Evolutionary conservation across 768 basidiomycete genomes (phyloP), one percentile per base, ranked within the genome.

Genomic region (Mycena leptocephala): DNA sequence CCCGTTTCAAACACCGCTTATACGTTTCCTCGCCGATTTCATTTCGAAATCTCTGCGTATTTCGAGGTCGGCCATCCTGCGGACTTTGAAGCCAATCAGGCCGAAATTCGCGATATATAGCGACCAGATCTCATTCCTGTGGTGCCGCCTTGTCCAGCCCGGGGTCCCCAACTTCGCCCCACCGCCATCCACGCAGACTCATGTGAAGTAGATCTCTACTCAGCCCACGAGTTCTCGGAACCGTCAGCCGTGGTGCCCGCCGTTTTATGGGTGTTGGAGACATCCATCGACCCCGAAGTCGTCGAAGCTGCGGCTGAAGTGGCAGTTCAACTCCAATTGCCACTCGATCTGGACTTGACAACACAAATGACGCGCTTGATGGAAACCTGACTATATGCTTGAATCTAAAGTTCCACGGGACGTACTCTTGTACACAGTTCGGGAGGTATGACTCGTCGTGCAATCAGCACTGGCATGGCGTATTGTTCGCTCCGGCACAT

Each of bases 1-100:
- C 1, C 68, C 68, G 1, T 70, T 70, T 28, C 68, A 70, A 37
- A 58, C 68, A 26, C 67, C 67, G 3, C 51, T 69, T 9, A 20
- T 46, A 13, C 20, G 28, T 1, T 33, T 65, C 22, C 32, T 67
- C 3, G 9, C 3, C 3, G 33, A 37, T 35, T 4, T 53, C 7
- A 35, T 37, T 10, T 22, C 32, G 7, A 6, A 32, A 2, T 9
- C 20, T 6, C 2, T 18, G 6, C 5, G 43, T 6, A 46, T 46
- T 20, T 14, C 41, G 10, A 20, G 6, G 3, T 7, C 20, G 6
- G 20, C 43, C 10, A 18, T 6, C 2, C 10, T 22, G 18, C 43
- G 18, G 7, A 46, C 20, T 2, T 14, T 46, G 16, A 3, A n/a
- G n/a, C n/a, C n/a, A n/a, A n/a, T n/a, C n/a, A n/a, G n/a, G n/a